phyloP scores from a whole-genome alignment of 2,329 filamentous ascomycete genomes.

The Septoria linicola region DNA sequence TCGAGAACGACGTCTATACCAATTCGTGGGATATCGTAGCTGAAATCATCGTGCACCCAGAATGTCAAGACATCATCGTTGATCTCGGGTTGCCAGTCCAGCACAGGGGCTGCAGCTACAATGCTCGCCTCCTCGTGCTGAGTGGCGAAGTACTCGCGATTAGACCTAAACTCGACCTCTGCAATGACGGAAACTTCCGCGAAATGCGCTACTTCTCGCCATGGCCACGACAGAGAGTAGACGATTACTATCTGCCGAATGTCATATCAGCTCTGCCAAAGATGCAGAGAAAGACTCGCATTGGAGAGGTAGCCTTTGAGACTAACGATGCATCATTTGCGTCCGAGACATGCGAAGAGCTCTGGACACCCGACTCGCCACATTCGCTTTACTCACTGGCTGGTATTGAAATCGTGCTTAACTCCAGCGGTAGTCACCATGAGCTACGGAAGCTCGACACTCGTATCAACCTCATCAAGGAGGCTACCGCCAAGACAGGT shows the following conservation, averaged over 20 bases:
- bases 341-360: constrained; percentile 66
- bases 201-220: constrained; percentile 59
- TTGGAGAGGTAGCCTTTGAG: constrained; percentile 67
- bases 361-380: constrained; percentile 61
- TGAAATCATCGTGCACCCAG: constrained; percentile 59
- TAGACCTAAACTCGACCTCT: constrained; percentile 68
- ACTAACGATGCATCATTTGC: constrained; percentile 64
- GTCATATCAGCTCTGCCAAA: constrained; percentile 56
- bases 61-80: constrained; percentile 64
- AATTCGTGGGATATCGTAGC: constrained; percentile 61
- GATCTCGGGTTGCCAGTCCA: constrained; percentile 55
- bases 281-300: constrained; percentile 57
- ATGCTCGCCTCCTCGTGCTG: constrained; percentile 63
- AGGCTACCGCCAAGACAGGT: constrained; percentile 63
- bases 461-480: constrained; percentile 61
- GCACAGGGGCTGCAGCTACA: constrained; percentile 64
- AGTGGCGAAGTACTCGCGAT: constrained; percentile 70
- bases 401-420: constrained; percentile 62
- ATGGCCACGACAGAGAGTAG: constrained; percentile 60
- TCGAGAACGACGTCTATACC: constrained; percentile 43
- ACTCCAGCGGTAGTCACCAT: constrained; percentile 68
- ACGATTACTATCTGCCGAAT: constrained; percentile 64
- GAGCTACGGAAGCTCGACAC: constrained; percentile 66
- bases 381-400: constrained; percentile 63
- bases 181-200: constrained; percentile 64